A percentile compares a stretch with the other conserved stretches of the same genome.
Evolutionary conservation across 352 stramenopile species (phyloP).

Genomic region (Pythium utonaiense): DNA sequence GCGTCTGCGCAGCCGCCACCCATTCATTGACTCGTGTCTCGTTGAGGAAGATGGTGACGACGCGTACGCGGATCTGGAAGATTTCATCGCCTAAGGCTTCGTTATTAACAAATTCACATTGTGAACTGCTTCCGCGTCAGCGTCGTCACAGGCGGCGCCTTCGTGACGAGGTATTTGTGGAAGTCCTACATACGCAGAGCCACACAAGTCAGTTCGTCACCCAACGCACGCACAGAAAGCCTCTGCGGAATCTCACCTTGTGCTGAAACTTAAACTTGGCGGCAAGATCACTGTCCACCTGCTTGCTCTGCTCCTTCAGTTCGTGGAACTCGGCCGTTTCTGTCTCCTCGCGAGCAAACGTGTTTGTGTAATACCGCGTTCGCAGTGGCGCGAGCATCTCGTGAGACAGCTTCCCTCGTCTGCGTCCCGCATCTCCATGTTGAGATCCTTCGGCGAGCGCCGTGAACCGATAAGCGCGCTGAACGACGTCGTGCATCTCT

Average conservation of each 20-base stretch:
- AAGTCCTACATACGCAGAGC: constrained; percentile 22
- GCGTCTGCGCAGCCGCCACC: constrained; percentile 30
- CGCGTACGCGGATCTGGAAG: constrained; percentile 36
- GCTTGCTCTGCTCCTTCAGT: constrained; percentile 17
- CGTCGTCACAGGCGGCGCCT: constrained; percentile 14
- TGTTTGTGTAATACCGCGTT: constrained; percentile 18
- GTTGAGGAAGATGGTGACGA: constrained; percentile 35
- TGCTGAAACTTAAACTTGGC: constrained; percentile 25
- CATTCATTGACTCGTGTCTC: constrained; percentile 37
- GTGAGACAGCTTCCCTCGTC: background rate
- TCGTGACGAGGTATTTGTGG: constrained; percentile 25
- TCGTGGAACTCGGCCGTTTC: constrained; percentile 15
- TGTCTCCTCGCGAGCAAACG: constrained; percentile 5
- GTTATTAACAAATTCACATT: constrained; percentile 3
- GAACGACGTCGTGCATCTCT: constrained; percentile 13
- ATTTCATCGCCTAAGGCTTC: constrained; percentile 30
- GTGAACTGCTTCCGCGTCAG: constrained; percentile 19
- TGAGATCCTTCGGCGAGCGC: constrained; percentile 8
- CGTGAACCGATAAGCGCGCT: constrained; percentile 25
- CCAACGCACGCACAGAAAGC: too few relatives aligned
- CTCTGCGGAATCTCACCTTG: constrained; percentile 24
- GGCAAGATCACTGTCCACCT: constrained; percentile 6
- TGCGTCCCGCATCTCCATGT: background rate
- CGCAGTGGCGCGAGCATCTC: constrained; percentile 3
- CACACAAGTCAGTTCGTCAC: background rate